phyloP scores from a whole-genome alignment of 2,329 filamentous ascomycete species.

The Monascus ruber region DNA sequence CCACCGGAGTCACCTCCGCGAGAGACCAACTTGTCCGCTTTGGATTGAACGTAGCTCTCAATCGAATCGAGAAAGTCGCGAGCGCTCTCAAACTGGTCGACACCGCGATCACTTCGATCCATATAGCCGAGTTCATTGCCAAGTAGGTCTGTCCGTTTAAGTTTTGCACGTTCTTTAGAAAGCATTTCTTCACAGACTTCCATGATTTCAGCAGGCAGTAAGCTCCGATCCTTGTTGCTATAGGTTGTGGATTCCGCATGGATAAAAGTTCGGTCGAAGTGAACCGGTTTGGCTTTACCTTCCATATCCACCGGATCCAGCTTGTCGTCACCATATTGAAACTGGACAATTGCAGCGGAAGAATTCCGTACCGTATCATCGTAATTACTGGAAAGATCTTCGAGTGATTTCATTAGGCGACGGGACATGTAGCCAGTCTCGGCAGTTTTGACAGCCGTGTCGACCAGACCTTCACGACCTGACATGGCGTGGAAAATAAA shows the following conservation, averaged over 20 bases:
- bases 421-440: conserved; percentile 99
- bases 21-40: conserved; percentile 47
- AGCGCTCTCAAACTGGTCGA: conserved; percentile 72
- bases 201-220: conserved; percentile 65
- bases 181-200: conserved; percentile 58
- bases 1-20: conserved; percentile 20
- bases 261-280: conserved; percentile 83
- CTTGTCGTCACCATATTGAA: conserved; percentile 93
- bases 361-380: conserved; percentile 93
- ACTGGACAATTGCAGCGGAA: conserved; percentile 79
- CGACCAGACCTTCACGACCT: conserved; percentile 93
- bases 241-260: conserved; percentile 68
- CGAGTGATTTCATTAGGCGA: conserved; percentile 92
- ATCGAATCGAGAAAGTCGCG: conserved; percentile 73
- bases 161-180: conserved; percentile 53
- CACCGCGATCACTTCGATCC: conserved; percentile 53
- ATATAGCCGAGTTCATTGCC: conserved; percentile 55
- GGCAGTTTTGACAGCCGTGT: conserved; percentile 97
- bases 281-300: conserved; percentile 78
- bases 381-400: conserved; percentile 87
- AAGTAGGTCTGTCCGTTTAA: conserved; percentile 51
- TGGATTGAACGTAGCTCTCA: conserved; percentile 55
- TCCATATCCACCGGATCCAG: conserved; percentile 98
- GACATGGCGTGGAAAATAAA: conserved; percentile 98
- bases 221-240: conserved; percentile 60